phyloP scores from a whole-genome alignment of 768 basidiomycete genomes.

The Lentinula guzmanii region DNA sequence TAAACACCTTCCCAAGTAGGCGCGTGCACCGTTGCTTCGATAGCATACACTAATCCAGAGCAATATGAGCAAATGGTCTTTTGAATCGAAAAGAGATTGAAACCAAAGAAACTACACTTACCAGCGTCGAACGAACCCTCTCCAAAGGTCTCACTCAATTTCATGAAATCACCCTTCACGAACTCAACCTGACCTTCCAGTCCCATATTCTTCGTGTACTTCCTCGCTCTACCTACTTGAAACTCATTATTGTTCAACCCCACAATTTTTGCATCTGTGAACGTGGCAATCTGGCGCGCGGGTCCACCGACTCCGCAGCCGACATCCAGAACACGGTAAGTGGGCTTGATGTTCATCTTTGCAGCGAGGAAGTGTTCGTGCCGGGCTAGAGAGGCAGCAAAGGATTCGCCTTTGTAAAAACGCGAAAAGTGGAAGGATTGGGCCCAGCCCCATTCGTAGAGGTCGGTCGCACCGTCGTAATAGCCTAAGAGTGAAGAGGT shows the following conservation, averaged over 20 bases:
- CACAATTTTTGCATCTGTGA: conserved; percentile 76
- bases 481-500: conserved; percentile 44
- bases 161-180: conserved; percentile 96
- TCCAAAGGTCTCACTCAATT: conserved; percentile 85
- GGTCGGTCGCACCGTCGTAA: conserved; percentile 93
- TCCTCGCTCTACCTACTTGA: conserved; percentile 82
- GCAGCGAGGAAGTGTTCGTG: conserved; percentile 97
- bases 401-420: conserved; percentile 88
- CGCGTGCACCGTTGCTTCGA: conserved; percentile 96
- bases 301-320: conserved; percentile 98
- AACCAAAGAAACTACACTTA: conserved; percentile 26
- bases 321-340: conserved; percentile 96
- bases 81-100: not conserved
- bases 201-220: conserved; percentile 73
- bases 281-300: conserved; percentile 90
- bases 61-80: conserved; percentile 1
- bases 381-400: conserved; percentile 72
- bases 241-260: conserved; percentile 97
- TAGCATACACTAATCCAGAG: conserved; percentile 73
- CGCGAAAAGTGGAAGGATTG: conserved; percentile 95
- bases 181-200: conserved; percentile 75
- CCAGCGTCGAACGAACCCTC: conserved; percentile 93
- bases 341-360: conserved; percentile 76
- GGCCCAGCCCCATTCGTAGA: conserved; percentile 94
- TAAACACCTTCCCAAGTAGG: conserved; percentile 96